Conservation (phyloP, 2,329 filamentous ascomycete species). For the Fusarium gaditjirri region DNA sequence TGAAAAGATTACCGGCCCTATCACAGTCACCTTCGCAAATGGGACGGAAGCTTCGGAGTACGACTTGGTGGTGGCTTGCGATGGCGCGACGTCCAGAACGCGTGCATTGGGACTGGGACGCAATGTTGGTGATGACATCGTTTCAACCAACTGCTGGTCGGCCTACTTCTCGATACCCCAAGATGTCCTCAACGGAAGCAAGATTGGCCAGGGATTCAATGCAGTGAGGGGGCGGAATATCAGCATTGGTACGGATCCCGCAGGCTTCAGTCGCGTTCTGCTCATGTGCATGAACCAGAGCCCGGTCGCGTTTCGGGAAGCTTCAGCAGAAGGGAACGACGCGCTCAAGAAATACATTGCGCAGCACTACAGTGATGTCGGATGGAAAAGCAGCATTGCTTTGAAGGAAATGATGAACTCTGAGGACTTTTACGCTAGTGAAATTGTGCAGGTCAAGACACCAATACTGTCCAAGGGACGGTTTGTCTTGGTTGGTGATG, state of each 20-base stretch:
- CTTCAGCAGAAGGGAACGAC: slow-evolving; percentile 43
- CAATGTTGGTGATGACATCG: neutral
- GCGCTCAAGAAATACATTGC: slow-evolving; percentile 50
- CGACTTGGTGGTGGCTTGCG: slow-evolving; percentile 15
- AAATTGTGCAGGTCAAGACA: slow-evolving; percentile 57
- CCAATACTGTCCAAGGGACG: slow-evolving; percentile 52
- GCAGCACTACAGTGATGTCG: slow-evolving; percentile 54
- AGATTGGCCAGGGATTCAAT: slow-evolving; percentile 51
- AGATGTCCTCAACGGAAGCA: slow-evolving; percentile 52
- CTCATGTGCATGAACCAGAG: slow-evolving; percentile 52
- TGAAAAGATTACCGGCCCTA: neutral
- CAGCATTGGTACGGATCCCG: slow-evolving; percentile 48
- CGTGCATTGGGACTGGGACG: slow-evolving; percentile 8
- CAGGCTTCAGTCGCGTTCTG: slow-evolving; percentile 46
- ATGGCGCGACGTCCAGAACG: slow-evolving; percentile 14
- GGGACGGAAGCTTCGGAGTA: slow-evolving; percentile 6
- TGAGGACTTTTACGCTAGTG: slow-evolving; percentile 59
- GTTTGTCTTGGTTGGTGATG: slow-evolving; percentile 62
- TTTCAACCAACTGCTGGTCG: slow-evolving; percentile 50
- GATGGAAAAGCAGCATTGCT: slow-evolving; percentile 56
- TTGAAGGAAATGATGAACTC: slow-evolving; percentile 48
- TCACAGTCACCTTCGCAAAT: slow-evolving; percentile 11
- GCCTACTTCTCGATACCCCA: slow-evolving; percentile 55
- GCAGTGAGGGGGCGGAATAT: slow-evolving; percentile 53
- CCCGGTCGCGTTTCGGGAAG: slow-evolving; percentile 52